A percentile compares a stretch with the other conserved stretches of the same genome.
Conservation (phyloP, 208 protist genomes). For the Wallacemonas collosoma region DNA sequence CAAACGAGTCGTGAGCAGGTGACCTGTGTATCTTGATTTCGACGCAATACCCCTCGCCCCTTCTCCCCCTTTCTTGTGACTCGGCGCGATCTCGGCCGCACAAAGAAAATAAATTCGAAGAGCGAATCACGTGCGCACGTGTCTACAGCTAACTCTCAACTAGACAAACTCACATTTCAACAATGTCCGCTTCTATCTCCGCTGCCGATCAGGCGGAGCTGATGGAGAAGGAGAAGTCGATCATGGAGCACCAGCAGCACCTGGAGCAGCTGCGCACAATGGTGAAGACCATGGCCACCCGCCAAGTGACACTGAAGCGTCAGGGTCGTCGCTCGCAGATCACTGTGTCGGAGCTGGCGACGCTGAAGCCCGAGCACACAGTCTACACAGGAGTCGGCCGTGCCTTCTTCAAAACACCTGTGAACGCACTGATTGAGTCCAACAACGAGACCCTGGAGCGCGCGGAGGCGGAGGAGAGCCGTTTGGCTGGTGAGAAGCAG, state of each 20-base stretch:
- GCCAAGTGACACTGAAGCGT: constrained; percentile 70
- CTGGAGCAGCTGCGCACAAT: constrained; percentile 71
- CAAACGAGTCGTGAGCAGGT: too few species aligned
- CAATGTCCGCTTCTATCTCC: constrained; percentile 52
- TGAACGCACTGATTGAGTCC: constrained; percentile 67
- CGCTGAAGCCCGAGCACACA: constrained; percentile 61
- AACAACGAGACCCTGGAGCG: constrained; percentile 71
- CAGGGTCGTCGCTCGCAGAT: constrained; percentile 74
- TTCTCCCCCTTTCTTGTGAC: too few species aligned
- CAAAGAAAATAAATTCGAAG: too few species aligned
- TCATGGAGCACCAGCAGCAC: constrained; percentile 85
- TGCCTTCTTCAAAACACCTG: constrained; percentile 67
- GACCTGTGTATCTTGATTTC: too few species aligned
- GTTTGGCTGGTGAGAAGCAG: constrained; percentile 83
- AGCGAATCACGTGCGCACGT: too few species aligned
- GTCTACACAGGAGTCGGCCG: constrained; percentile 86
- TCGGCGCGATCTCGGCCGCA: too few species aligned
- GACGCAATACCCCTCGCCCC: too few species aligned
- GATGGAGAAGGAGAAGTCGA: constrained; percentile 89
- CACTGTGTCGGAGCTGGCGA: constrained; percentile 74
- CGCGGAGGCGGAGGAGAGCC: constrained; percentile 77
- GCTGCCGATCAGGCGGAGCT: constrained; percentile 81
- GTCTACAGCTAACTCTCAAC: too few species aligned
- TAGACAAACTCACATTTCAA: too few species aligned
- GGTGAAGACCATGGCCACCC: constrained; percentile 82